These are phyloP conservation scores for Stagonosporopsis cucurbitacearum DNA, from an alignment of 2,329 filamentous ascomycete species.

Conservation along the genomic window DNA sequence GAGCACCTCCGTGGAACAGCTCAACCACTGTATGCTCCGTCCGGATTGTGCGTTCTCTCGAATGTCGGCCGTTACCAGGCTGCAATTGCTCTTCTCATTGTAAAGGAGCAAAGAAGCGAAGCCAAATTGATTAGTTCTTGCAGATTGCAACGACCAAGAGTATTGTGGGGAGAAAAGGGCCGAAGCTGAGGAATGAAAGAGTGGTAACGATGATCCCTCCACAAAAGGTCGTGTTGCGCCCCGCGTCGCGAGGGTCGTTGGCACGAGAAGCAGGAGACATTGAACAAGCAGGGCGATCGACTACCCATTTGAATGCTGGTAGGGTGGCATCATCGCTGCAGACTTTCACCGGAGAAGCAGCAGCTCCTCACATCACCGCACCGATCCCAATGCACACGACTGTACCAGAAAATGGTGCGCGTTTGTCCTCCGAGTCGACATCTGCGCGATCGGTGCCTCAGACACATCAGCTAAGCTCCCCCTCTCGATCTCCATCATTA, in stretches of 20 bases:
- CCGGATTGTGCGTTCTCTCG: neutral
- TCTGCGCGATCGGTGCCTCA: neutral
- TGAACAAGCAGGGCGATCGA: slow-evolving; percentile 34
- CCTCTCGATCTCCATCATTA: slow-evolving; percentile 4
- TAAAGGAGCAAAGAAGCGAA: neutral
- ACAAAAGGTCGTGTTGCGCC: slow-evolving; percentile 26
- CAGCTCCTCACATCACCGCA: neutral
- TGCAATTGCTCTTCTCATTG: neutral
- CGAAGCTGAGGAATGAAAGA: slow-evolving; percentile 16
- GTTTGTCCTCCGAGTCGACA: neutral
- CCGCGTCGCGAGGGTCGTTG: slow-evolving; percentile 21
- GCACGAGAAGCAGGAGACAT: slow-evolving; percentile 16
- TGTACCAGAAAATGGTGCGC: slow-evolving; percentile 1
- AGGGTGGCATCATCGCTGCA: slow-evolving; percentile 29
- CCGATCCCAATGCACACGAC: slow-evolving; percentile 6
- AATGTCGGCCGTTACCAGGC: too few species aligned
- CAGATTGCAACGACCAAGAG: neutral
- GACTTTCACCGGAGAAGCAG: slow-evolving; percentile 10
- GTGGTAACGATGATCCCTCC: slow-evolving; percentile 31
- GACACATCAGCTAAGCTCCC: neutral
- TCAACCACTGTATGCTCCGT: neutral
- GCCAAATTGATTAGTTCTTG: neutral
- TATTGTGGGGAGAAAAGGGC: slow-evolving; percentile 9
- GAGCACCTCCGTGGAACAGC: neutral
- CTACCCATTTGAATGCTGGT: slow-evolving; percentile 29